Base-by-base conservation (phyloP, 768 basidiomycete species). In the Lentinula aciculospora region DNA sequence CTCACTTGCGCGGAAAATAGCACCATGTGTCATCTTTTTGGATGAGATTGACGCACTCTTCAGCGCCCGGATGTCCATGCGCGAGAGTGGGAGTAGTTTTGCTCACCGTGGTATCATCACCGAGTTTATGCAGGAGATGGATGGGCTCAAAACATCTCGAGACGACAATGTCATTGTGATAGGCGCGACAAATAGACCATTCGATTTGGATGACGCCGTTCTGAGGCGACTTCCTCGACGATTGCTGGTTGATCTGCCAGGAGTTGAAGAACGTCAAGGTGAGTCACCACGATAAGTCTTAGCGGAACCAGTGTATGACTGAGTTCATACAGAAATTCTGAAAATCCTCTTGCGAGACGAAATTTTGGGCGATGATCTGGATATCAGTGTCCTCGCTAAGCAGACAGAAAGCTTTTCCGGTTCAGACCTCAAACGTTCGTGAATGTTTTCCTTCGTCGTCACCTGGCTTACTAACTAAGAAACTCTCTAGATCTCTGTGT, bases 81-180 rank as follows among this genome's bases (percentile, higher is more conserved):
- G 88, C 10, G 88, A 90, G 53, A 85, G 85, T 39, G 90, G 88
- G 8, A 85, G 92, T 56, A 84, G 84, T 12, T 80, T 89, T 64
- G 92, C 92, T 4, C 93, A 96, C 65, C 79, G 93, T 39, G 89
- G 92, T 45, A 84, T 95, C 53, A 88, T 92, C 67, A 94, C 92
- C 9, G 90, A 94, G 69, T 93, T 93, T 69, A 93, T 94, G 91
- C 90, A 92, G 67, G 93, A 96, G 68, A 96, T 98, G 94, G 94
- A 98, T 65, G 94, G 94, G 2, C 73, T 98, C 58, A 89, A 85
- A 67, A 82, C 89, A 8, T 86, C 85, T 28, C 81, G 80, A 61
- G 89, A 93, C 55, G 84, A 90, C 61, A 84, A 83, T 60, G 84
- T 97, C 57, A 87, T 96, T 57, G 86, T 98, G 49, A 93, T 98